These are phyloP conservation scores for Protea cynaroides DNA, from an alignment of 164 flowering plant genomes.

Conservation along the genomic window DNA sequence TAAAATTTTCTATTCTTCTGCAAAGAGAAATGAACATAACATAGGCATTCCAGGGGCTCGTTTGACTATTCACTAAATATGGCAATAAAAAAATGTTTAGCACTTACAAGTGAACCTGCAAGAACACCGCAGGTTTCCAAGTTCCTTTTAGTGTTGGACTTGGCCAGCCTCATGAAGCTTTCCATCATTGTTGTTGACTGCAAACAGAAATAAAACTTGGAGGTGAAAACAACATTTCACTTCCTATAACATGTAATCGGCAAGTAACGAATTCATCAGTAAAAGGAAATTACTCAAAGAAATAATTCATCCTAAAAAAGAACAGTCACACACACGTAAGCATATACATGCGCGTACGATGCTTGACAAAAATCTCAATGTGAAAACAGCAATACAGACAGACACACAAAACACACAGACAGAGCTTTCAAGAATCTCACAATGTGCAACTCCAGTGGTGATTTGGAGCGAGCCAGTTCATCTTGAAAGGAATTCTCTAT, in stretches of 20 bases:
- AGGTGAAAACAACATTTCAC: not conserved
- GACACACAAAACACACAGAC: too few species aligned
- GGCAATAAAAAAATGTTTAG: conserved; percentile 4
- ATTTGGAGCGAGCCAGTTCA: conserved; percentile 45
- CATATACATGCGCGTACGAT: too few species aligned
- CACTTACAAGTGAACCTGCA: conserved; percentile 90
- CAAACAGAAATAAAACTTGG: conserved; percentile 8
- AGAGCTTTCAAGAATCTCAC: conserved; percentile 41
- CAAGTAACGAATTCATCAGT: not conserved
- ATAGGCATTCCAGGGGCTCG: conserved; percentile 1
- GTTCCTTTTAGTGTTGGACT: conserved; percentile 74
- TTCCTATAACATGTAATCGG: not conserved
- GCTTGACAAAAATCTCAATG: too few species aligned
- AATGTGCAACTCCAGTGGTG: conserved; percentile 75
- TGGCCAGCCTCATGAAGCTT: conserved; percentile 81
- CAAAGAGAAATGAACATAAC: conserved; percentile 6
- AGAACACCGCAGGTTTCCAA: conserved; percentile 96
- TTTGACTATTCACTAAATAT: not conserved
- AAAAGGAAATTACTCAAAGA: not conserved
- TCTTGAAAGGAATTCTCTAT: conserved; percentile 37
- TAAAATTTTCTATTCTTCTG: conserved; percentile 85
- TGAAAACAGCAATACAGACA: too few species aligned
- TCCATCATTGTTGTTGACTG: conserved; percentile 91
- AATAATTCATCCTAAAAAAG: not conserved
- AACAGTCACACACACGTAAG: too few species aligned